Percentiles rank a stretch among this genome's conserved stretches.
phyloP scores from a whole-genome alignment of 352 stramenopile species.

The Globisporangium takayamanum region DNA sequence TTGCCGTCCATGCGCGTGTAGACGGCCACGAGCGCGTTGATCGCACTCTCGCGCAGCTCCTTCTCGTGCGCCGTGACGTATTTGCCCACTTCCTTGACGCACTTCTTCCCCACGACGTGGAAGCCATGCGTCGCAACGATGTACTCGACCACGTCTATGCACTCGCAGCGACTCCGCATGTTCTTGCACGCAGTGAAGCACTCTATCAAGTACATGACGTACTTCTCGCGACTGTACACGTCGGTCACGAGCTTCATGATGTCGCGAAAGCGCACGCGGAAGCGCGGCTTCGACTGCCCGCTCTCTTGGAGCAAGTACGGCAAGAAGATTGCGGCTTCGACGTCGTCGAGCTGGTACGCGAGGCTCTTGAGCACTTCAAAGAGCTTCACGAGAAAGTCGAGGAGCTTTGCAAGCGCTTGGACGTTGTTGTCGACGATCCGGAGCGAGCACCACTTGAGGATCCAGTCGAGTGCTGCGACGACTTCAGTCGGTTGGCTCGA shows the following conservation, averaged over 20 bases:
- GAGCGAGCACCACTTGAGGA: slow-evolving; percentile 83
- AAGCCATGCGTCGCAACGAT: slow-evolving; percentile 60
- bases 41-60: slow-evolving; percentile 72
- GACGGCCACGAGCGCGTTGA: slow-evolving; percentile 64
- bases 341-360: slow-evolving; percentile 68
- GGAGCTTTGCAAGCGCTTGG: slow-evolving; percentile 72
- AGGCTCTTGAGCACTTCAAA: slow-evolving; percentile 71
- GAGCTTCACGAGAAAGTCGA: slow-evolving; percentile 77
- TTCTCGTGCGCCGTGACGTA: slow-evolving; percentile 77
- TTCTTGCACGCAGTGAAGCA: slow-evolving; percentile 84
- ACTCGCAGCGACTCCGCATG: slow-evolving; percentile 81
- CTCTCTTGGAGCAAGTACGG: slow-evolving; percentile 82
- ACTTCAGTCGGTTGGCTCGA: slow-evolving; percentile 63
- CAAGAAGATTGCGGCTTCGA: slow-evolving; percentile 75
- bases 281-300: slow-evolving; percentile 77
- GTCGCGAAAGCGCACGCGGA: slow-evolving; percentile 75
- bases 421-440: slow-evolving; percentile 87
- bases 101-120: slow-evolving; percentile 60
- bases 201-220: slow-evolving; percentile 65
- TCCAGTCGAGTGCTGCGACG: slow-evolving; percentile 56
- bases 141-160: slow-evolving; percentile 76
- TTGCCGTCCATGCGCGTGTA: slow-evolving; percentile 62
- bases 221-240: slow-evolving; percentile 78
- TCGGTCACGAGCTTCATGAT: slow-evolving; percentile 78
- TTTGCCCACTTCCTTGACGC: slow-evolving; percentile 75